Evolutionary conservation across 2,329 filamentous ascomycete genomes (phyloP), one percentile per base, ranked within the genome.

Genomic region (Colletotrichum viniferum): DNA sequence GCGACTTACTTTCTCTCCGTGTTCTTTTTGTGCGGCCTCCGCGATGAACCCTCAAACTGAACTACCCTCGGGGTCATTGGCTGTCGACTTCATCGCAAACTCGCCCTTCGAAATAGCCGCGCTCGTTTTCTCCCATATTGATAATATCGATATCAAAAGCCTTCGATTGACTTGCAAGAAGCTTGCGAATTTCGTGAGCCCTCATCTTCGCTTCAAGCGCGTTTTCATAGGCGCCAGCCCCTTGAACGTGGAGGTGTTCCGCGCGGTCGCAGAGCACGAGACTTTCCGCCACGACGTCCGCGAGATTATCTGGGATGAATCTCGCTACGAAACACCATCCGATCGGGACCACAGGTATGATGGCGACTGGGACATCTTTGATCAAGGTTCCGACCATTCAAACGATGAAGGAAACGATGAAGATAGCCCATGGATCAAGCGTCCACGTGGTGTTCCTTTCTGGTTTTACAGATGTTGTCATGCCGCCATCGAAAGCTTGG

Each of bases 251-350:
- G 60, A 81, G 4, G 84, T 85, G 6, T 81, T 85, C 26, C 79
- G 81, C 4, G 79, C 80, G 16, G 78, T 88, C 65, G 82, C 86
- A 10, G 77, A 82, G 12, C 82, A 87, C 74, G 80, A 83, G 6
- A 71, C 56, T 1, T 83, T 84, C 64, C 81, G 82, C 5, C 61
- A 77, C 1, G 52, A 74, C 2, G 78, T 88, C 9, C 76, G 63
- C 5, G 85, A 88, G 70, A 81, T 87, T 7, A 80, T 88, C 38
- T 87, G 82, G 82, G 83, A 86, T 28, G 83, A 85, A 66, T 78
- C 78, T 8, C 73, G 72, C 26, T 72, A 48, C 34, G 69, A 71
- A 18, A 56, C n/a, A 2, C 61, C 69, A n/a, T 48, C 56, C 18
- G 21, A 24, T 32, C 28, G 16, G 38, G 26, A 34, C 32, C 9